Percentiles rank a stretch among this genome's conserved stretches.
Conservation (phyloP, 2,329 filamentous ascomycete species). For the Phyllosticta citrichinensis region DNA sequence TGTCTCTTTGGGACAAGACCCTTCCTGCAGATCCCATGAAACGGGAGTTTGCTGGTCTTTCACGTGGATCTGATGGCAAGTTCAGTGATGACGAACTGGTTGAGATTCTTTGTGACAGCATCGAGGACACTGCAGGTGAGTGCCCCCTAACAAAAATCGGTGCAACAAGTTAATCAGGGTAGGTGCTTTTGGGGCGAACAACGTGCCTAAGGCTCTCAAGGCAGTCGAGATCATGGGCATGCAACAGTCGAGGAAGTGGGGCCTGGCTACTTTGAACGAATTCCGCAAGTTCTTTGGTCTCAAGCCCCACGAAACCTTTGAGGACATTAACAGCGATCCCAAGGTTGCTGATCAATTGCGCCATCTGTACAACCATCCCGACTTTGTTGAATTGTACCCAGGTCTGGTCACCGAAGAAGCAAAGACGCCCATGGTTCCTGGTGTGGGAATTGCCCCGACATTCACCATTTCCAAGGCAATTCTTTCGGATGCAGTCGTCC, state of each 20-base stretch:
- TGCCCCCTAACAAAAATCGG: neutral
- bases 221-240: constrained; percentile 72
- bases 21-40: constrained; percentile 56
- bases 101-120: constrained; percentile 52
- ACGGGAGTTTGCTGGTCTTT: constrained; percentile 56
- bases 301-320: constrained; percentile 66
- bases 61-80: constrained; percentile 53
- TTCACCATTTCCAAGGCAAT: constrained; percentile 69
- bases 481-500: constrained; percentile 62
- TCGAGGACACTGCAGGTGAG: constrained; percentile 47
- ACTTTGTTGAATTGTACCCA: constrained; percentile 65
- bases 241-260: constrained; percentile 65
- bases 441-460: constrained; percentile 63
- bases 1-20: constrained; percentile 49
- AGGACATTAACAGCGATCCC: constrained; percentile 73
- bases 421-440: constrained; percentile 56
- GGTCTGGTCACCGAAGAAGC: constrained; percentile 67
- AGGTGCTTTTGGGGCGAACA: constrained; percentile 46
- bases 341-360: constrained; percentile 52
- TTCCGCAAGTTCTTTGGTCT: constrained; percentile 73
- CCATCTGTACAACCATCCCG: constrained; percentile 58
- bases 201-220: constrained; percentile 62
- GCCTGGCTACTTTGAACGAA: constrained; percentile 69
- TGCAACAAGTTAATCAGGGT: neutral
- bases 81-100: constrained; percentile 70